A percentile compares a stretch with the other conserved stretches of the same genome.
These are phyloP conservation scores for Mycotypha africana DNA, from an alignment of 371 early-diverging fungal species.

Conservation along the genomic window DNA sequence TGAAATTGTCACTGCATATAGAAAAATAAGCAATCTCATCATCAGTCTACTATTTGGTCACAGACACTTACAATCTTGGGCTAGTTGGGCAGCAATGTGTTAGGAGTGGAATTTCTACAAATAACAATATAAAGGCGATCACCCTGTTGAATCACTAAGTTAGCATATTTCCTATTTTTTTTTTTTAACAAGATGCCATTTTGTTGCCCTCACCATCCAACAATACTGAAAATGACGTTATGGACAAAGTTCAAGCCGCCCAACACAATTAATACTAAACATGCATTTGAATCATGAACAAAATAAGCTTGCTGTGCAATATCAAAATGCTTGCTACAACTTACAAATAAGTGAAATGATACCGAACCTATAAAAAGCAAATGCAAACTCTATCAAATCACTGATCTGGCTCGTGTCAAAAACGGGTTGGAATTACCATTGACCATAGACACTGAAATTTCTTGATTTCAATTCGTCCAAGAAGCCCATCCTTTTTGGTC, in stretches of 20 bases:
- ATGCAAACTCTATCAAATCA: too few relatives aligned
- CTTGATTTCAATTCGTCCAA: conserved; percentile 37
- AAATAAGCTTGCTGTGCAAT: too few relatives aligned
- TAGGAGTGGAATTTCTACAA: conserved; percentile 20
- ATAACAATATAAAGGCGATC: conserved; percentile 20
- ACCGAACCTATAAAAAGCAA: conserved; percentile 32
- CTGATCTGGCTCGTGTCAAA: too few relatives aligned
- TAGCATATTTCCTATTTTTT: background rate
- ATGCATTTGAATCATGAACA: too few relatives aligned
- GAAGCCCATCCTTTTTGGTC: conserved; percentile 35
- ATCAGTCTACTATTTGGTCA: too few relatives aligned
- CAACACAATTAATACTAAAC: conserved; percentile 36
- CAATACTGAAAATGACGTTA: conserved; percentile 39
- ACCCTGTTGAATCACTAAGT: conserved; percentile 7
- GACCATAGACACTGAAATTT: conserved; percentile 45
- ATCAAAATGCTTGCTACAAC: background rate
- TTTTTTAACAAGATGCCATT: too few relatives aligned
- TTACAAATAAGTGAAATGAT: conserved; percentile 37
- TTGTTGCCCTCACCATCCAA: conserved; percentile 45
- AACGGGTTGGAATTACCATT: too few relatives aligned
- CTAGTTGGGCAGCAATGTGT: conserved; percentile 25
- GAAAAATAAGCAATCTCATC: too few relatives aligned
- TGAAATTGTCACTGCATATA: conserved; percentile 30
- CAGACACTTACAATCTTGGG: conserved; percentile 20
- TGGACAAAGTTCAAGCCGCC: conserved; percentile 31